Evolutionary conservation across 495 filamentous ascomycete genomes (phyloP).

Genomic region (Penicillium samsonianum): DNA sequence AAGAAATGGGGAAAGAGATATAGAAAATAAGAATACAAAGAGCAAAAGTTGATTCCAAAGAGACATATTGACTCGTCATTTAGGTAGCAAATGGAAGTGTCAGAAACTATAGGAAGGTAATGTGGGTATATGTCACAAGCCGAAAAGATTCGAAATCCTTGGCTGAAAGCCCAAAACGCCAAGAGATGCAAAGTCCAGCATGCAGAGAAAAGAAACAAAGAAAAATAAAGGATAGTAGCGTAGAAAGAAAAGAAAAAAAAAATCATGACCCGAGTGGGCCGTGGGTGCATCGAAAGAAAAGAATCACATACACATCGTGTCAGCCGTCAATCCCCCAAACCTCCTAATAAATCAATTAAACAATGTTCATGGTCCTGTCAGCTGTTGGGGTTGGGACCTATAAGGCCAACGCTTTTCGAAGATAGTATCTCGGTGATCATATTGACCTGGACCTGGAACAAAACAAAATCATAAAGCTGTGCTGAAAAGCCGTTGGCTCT

Average conservation of each 20-base stretch:
- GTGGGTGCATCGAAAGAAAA: background rate
- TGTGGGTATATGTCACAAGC: slow-evolving; percentile 33
- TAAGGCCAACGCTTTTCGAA: background rate
- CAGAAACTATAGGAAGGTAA: slow-evolving; percentile 18
- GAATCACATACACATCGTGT: slow-evolving; percentile 4
- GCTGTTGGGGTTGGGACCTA: background rate
- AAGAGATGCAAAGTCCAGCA: slow-evolving; percentile 11
- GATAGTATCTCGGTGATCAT: background rate
- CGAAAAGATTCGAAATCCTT: slow-evolving; percentile 10
- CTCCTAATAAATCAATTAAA: background rate
- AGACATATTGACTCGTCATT: slow-evolving; percentile 7
- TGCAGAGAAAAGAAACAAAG: slow-evolving; percentile 1
- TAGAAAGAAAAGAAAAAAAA: background rate
- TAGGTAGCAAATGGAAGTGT: slow-evolving; percentile 22
- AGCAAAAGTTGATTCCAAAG: slow-evolving; percentile 5
- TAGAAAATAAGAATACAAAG: background rate
- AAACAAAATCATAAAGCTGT: background rate
- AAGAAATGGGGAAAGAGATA: background rate
- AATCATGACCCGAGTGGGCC: background rate
- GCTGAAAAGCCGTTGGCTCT: background rate
- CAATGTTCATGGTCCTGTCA: background rate
- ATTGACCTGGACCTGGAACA: background rate
- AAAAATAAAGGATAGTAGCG: background rate
- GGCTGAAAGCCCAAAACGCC: slow-evolving; percentile 5
- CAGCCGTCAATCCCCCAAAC: background rate